These are phyloP conservation scores for Boletus eberwhitei DNA, from an alignment of 768 basidiomycete genomes.

Conservation along the genomic window DNA sequence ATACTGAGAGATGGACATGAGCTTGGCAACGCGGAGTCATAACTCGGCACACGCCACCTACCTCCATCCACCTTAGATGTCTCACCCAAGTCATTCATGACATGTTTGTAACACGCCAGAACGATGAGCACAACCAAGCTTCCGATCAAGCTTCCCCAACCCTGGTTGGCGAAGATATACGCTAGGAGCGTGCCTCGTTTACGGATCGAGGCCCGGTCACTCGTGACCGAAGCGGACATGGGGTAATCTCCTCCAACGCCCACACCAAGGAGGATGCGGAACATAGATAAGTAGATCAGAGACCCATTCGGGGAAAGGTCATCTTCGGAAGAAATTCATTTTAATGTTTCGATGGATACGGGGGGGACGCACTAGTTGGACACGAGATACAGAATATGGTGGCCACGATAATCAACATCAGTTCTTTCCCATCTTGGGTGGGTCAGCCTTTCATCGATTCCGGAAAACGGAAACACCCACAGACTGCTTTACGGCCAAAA, in stretches of 20 bases:
- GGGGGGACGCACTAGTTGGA: constrained; percentile 47
- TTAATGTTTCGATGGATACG: neutral
- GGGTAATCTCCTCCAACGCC: constrained; percentile 82
- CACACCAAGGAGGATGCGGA: constrained; percentile 70
- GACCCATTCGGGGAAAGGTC: constrained; percentile 46
- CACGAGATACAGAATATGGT: constrained; percentile 67
- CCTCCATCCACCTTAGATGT: constrained; percentile 69
- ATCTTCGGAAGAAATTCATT: constrained; percentile 28
- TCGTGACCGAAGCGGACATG: constrained; percentile 67
- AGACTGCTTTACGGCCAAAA: constrained; percentile 66
- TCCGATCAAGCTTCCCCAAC: constrained; percentile 72
- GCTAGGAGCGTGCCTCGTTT: constrained; percentile 73
- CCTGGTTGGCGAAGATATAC: constrained; percentile 75
- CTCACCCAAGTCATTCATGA: constrained; percentile 57
- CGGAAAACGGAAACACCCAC: constrained; percentile 30
- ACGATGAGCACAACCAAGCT: constrained; percentile 61
- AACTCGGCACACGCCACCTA: constrained; percentile 28
- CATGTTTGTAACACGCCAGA: constrained; percentile 57
- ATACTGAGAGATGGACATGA: constrained; percentile 38
- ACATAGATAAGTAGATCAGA: constrained; percentile 63
- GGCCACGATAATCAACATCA: constrained; percentile 76
- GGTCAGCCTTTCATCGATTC: neutral
- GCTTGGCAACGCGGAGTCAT: neutral
- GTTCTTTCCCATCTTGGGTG: constrained; percentile 63
- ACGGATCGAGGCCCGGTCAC: constrained; percentile 60